Conservation (phyloP, 1,139 yeast genomes). For the Nadsonia commutata region DNA sequence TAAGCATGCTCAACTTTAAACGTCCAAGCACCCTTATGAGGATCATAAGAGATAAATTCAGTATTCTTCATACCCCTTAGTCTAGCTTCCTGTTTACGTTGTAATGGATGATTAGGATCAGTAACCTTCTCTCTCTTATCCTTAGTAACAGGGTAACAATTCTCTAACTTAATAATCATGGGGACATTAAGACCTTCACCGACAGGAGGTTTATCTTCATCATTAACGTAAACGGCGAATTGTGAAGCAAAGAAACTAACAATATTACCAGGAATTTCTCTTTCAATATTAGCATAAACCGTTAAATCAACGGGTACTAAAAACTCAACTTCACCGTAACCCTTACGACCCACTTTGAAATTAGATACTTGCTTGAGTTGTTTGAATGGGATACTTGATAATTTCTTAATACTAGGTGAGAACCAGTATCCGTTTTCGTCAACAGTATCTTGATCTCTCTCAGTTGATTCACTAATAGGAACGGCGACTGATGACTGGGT, state of each 20-base stretch:
- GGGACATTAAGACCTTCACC: constrained; percentile 81
- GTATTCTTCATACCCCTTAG: constrained; percentile 47
- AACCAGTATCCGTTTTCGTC: constrained; percentile 76
- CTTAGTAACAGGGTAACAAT: constrained; percentile 64
- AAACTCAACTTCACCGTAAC: constrained; percentile 66
- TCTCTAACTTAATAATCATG: constrained; percentile 56
- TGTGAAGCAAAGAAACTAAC: constrained; percentile 46
- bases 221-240: constrained; percentile 64
- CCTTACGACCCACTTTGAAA: constrained; percentile 68
- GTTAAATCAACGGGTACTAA: constrained; percentile 73
- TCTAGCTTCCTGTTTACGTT: constrained; percentile 52
- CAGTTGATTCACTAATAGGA: constrained; percentile 3
- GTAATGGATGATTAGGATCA: constrained; percentile 64
- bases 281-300: constrained; percentile 37
- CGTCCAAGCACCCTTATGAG: constrained; percentile 69
- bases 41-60: constrained; percentile 61
- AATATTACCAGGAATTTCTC: constrained; percentile 47
- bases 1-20: constrained; percentile 36
- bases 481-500: constrained; percentile 2
- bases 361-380: constrained; percentile 51
- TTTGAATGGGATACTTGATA: constrained; percentile 42
- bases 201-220: constrained; percentile 41
- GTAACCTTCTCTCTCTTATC: constrained; percentile 61
- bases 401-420: constrained; percentile 54
- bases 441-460: constrained; percentile 27